phyloP scores from a whole-genome alignment of 108 stramenopile species.

The Nitzschia putrida region DNA sequence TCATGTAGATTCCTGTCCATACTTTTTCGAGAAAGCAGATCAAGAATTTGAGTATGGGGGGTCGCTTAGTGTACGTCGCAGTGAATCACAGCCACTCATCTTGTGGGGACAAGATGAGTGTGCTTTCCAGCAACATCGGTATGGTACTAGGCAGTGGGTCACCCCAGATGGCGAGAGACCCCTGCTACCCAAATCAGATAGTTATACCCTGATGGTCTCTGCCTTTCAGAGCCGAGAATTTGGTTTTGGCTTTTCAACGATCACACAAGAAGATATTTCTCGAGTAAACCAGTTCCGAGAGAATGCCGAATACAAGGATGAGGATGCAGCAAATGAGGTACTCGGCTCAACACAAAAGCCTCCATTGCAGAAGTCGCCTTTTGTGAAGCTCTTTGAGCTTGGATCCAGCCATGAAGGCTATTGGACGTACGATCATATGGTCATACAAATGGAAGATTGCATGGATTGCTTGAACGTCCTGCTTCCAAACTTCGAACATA shows the following conservation, averaged over 20 bases:
- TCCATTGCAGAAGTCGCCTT: constrained; percentile 7
- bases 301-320: neutral
- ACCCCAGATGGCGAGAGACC: neutral
- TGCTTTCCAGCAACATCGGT: neutral
- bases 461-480: constrained; percentile 17
- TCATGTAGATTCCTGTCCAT: neutral
- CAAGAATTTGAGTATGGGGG: neutral
- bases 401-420: constrained; percentile 18
- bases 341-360: neutral
- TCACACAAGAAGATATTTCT: neutral
- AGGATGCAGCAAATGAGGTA: constrained; percentile 10
- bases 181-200: constrained; percentile 6
- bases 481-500: neutral
- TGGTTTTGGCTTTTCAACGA: neutral
- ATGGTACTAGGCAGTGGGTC: neutral
- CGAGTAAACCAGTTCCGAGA: neutral
- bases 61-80: neutral
- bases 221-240: neutral
- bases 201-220: neutral
- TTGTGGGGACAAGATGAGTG: too few species aligned
- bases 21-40: neutral
- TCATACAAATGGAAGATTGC: constrained; percentile 23
- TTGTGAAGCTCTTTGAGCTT: constrained; percentile 9
- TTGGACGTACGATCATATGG: constrained; percentile 21
- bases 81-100: neutral